Base-by-base conservation (phyloP, 2,329 filamentous ascomycete genomes). In the Nemania sp. region DNA sequence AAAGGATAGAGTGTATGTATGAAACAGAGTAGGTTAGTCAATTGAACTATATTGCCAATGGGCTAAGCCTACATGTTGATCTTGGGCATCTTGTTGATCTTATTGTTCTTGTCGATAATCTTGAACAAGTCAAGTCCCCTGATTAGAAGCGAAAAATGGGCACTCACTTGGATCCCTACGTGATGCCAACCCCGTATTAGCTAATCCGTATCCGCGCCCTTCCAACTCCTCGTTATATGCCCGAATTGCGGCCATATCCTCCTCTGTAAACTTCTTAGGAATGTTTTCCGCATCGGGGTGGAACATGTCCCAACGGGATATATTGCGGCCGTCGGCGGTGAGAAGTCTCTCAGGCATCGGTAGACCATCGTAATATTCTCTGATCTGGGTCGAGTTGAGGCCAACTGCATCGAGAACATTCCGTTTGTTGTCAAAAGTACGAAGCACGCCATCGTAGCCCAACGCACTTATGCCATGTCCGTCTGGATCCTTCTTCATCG, bases 241-340 rank as follows among this genome's bases (percentile, higher is more conserved):
- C n/a, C 39, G 55, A 46, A 15, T 59, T 46, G 29, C 49, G 59
- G 62, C 62, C 40, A 43, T 65, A 37, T 65, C 62, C 59, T 65
- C 62, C 59, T 62, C 62, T 46, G 62, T 65, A 37, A 53, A 55
- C 39, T 54, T 65, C 40, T 29, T 59, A 48, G 62, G 62, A 57
- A 65, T 45, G 50, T 65, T 54, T 20, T 60, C 57, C 42, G 56
- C 52, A 55, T 37, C 62, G 40, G 59, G 62, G 57, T 65, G 62
- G 55, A 53, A 65, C 62, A 57, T 62, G 42, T 65, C 56, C 62
- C 56, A 59, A 45, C 51, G 42, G 39, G 62, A 62, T 45, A 58
- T 53, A 32, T 62, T 59, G 56, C 62, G 62, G 40, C 62, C 62
- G 52, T 65, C 62, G 59, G 59, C 62, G 57, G 55, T 60, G 43